Evolutionary conservation across 768 basidiomycete genomes (phyloP), one percentile per base, ranked within the genome.

Genomic region (Calocybe gangraenosa): DNA sequence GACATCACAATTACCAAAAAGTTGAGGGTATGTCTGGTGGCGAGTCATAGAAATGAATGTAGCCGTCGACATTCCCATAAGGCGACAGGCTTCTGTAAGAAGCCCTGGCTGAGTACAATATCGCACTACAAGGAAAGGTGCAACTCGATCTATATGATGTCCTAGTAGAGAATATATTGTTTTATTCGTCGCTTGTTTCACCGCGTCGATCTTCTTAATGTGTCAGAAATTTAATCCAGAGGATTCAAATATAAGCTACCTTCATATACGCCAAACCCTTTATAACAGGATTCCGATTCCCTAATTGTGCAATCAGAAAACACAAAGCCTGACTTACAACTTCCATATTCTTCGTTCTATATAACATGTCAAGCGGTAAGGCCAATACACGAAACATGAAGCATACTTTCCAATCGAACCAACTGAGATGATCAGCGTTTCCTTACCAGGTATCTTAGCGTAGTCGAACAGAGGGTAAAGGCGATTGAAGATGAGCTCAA

Each of bases 231-330:
- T 18, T 28, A 25, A 28, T 17, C 58, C 11, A 25, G 31, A 18
- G 8, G 10, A 22, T 13, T 11, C 4, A 7, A 20, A 2, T 11
- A 17, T 11, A 14, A 9, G n/a, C 71, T 51, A 82, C 89, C 67
- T 90, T 84, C 57, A 75, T 74, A 51, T 75, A 77, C 0, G 87
- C 86, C 13, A 73, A 69, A 18, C 84, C 84, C 61, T 78, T 85
- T 22, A 93, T 53, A 4, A 87, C 73, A 2, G 81, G 78, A 51
- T 88, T 92, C 25, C 68, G 60, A 47, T 81, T 73, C 1, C 81
- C 86, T 6, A 92, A 65, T 42, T 84, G 84, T 2, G 76, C 72
- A 15, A 90, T 73, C 2, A 92, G 62, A 40, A 81, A 73, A 44
- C 71, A 78, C 2, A 90, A 57, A 9, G 75, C 75, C 45, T 78